These are phyloP conservation scores for Nidula microcarpa DNA, from an alignment of 768 basidiomycete genomes.

Conservation along the genomic window DNA sequence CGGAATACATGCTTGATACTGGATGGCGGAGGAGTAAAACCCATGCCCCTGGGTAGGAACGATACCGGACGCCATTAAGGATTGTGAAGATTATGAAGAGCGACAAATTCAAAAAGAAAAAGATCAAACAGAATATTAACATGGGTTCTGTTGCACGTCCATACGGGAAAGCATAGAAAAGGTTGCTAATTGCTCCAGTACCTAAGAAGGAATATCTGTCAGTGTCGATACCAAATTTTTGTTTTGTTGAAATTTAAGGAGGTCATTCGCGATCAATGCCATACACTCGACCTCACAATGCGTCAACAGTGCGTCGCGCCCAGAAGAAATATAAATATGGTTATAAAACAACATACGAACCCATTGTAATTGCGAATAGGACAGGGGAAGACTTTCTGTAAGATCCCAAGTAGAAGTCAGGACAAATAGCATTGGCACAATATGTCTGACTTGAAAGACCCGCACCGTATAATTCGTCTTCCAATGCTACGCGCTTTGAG, in stretches of 20 bases:
- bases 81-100: constrained; percentile 49
- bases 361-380: constrained; percentile 43
- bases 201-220: constrained; percentile 18
- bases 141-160: constrained; percentile 35
- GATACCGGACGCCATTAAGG: constrained; percentile 48
- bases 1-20: constrained; percentile 37
- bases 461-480: no score
- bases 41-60: constrained; percentile 45
- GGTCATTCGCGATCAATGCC: no score
- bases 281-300: no score
- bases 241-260: no score
- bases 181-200: constrained; percentile 48
- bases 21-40: constrained; percentile 39
- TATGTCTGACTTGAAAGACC: no score
- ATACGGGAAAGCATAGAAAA: constrained; percentile 60
- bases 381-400: constrained; percentile 36
- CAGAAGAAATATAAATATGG: not conserved
- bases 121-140: constrained; percentile 31
- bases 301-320: not conserved
- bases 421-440: no score
- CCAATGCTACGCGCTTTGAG: no score
- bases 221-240: not conserved
- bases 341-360: constrained; percentile 14
- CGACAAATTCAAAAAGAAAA: constrained; percentile 58
- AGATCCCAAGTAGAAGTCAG: constrained; percentile 1